A percentile compares a stretch with the other conserved stretches of the same genome.
Evolutionary conservation across 257 asterid species (phyloP).

Genomic region (Nicotiana tomentosiformis): DNA sequence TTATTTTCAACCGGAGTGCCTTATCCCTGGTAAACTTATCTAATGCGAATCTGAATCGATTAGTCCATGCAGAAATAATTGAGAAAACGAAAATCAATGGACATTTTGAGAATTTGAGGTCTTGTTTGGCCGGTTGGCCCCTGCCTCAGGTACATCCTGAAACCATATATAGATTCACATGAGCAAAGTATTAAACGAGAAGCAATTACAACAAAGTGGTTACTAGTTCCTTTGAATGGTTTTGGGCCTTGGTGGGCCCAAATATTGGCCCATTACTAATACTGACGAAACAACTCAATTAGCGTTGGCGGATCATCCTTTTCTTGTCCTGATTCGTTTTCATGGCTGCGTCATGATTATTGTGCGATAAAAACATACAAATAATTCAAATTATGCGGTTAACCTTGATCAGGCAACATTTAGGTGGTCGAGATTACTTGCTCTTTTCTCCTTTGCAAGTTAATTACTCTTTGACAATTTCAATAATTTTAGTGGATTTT

Average conservation of each 20-base stretch:
- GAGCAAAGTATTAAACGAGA: constrained; percentile 13
- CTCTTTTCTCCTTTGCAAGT: not conserved
- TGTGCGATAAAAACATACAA: too few relatives aligned
- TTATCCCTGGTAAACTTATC: too few relatives aligned
- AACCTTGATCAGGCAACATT: not conserved
- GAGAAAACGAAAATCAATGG: not conserved
- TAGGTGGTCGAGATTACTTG: not conserved
- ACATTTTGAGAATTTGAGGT: constrained; percentile 11
- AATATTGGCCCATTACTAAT: constrained; percentile 14
- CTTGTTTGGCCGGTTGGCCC: not conserved
- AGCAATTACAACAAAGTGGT: not conserved
- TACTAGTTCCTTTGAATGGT: not conserved
- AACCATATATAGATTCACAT: constrained; percentile 19
- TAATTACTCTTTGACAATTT: not conserved
- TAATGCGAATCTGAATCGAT: too few relatives aligned
- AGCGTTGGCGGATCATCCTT: not conserved
- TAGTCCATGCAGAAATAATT: too few relatives aligned
- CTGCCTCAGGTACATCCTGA: not conserved
- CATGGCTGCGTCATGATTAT: not conserved
- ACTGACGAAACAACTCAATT: not conserved
- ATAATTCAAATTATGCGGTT: not conserved
- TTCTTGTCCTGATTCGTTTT: constrained; percentile 1
- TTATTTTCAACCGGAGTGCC: not conserved
- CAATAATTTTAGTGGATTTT: too few relatives aligned
- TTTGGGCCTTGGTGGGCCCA: constrained; percentile 33